Conservation (phyloP, 2,329 filamentous ascomycete species). For the Coniochaeta sp. region DNA sequence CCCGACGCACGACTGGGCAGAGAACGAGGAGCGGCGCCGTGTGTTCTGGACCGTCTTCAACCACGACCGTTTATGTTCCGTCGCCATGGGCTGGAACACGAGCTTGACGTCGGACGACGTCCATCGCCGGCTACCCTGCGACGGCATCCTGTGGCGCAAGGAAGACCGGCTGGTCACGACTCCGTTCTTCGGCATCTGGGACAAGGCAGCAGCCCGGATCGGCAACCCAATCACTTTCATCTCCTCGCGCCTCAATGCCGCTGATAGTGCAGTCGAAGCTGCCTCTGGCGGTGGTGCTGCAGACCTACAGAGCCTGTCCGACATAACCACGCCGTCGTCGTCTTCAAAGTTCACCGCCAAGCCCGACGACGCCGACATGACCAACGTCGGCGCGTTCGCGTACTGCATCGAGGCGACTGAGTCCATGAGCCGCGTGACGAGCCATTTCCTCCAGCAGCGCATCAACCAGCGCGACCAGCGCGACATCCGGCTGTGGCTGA, state of each 20-base stretch:
- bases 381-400: slow-evolving; percentile 23
- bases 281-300: no score
- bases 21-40: slow-evolving; percentile 9
- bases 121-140: slow-evolving; percentile 24
- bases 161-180: slow-evolving; percentile 26
- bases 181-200: slow-evolving; percentile 38
- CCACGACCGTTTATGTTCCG: slow-evolving; percentile 21
- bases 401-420: slow-evolving; percentile 33
- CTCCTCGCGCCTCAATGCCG: slow-evolving; percentile 13
- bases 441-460: slow-evolving; percentile 35
- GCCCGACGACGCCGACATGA: slow-evolving; percentile 21
- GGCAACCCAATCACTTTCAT: slow-evolving; percentile 31
- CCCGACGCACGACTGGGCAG: slow-evolving; percentile 20
- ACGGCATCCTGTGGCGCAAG: slow-evolving; percentile 33
- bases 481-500: slow-evolving; percentile 21
- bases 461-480: slow-evolving; percentile 29
- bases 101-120: slow-evolving; percentile 24
- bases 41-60: slow-evolving; percentile 28
- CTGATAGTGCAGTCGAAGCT: not conserved
- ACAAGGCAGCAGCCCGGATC: slow-evolving; percentile 28
- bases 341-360: no score
- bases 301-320: no score
- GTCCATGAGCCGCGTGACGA: slow-evolving; percentile 34
- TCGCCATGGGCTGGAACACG: slow-evolving; percentile 22
- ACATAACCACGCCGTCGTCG: no score